Evolutionary conservation across 805 yeast genomes (phyloP), one percentile per base, ranked within the genome.

Genomic region (Yamadazyma ubonensis): DNA sequence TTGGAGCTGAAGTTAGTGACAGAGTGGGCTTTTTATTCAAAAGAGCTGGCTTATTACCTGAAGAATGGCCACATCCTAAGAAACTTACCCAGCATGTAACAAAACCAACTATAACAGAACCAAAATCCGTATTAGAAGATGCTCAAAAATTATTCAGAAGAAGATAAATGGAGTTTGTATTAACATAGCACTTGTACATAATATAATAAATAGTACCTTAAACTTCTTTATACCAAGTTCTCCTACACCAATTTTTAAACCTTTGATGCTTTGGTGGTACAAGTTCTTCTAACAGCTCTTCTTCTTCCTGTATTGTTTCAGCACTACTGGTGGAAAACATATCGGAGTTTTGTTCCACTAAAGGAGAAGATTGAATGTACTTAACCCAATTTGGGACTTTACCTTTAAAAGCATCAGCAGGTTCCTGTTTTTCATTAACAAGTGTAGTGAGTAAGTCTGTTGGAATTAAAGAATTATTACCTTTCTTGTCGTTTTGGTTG

Each of bases 1-100:
- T 88, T 14, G 99, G 99, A 9, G 98, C 98, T 1, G 95, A 86
- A 58, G 95, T 96, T 5, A 80, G 91, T 17, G 89, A 84, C 31
- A 70, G 93, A 3, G 95, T 91, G 9, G 75, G 79, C 2, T 79
- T 79, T 49, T 66, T 93, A 38, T 76, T 93, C 58, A 81, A 79
- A 57, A 87, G 82, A 60, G 88, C 86, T 32, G 89, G 96, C 44
- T 76, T 78, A 41, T 76, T 79, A 39, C 75, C 77, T 21, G 73
- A 71, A 39, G 70, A 70, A 46, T 78, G 83, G 83, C 82, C 83
- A 35, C 57, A 70, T 53, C 71, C 87, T 29, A 47, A 49, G 38
- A 61, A 66, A 46, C 56, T 63, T 48, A 46, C 64, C 12, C 66
- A 63, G 41, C 55, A 54, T 36, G 52, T 67, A 17, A 45, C 52